phyloP scores from a whole-genome alignment of 73 alveolate genomes.

The Durusdinium trenchii region DNA sequence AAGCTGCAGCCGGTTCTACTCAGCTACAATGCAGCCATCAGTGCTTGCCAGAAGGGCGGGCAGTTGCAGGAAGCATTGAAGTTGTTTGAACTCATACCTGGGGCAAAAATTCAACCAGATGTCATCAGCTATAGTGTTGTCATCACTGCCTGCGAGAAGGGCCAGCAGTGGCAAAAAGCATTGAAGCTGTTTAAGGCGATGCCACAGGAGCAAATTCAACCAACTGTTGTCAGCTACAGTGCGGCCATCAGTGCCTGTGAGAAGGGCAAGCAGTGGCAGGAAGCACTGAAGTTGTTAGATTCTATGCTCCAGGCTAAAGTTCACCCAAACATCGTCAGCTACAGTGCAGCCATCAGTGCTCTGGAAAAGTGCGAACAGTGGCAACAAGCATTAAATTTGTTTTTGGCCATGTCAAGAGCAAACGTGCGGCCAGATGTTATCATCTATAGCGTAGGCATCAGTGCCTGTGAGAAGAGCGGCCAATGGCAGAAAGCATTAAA shows the following conservation, averaged over 20 bases:
- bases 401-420: not conserved
- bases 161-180: too few relatives aligned
- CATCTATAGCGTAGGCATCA: constrained; percentile 6
- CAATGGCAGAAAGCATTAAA: constrained; percentile 52
- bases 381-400: constrained; percentile 1
- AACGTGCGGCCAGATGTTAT: constrained; percentile 5
- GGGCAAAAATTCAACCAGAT: too few relatives aligned
- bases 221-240: too few relatives aligned
- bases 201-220: too few relatives aligned
- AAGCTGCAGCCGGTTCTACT: too few relatives aligned
- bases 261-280: constrained; percentile 38
- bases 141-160: too few relatives aligned
- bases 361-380: constrained; percentile 17
- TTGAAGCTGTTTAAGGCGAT: too few relatives aligned
- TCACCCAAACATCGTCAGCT: constrained; percentile 29
- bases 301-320: not conserved
- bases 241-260: constrained; percentile 44
- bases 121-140: too few relatives aligned
- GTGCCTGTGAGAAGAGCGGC: constrained; percentile 28
- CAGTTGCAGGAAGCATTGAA: too few relatives aligned
- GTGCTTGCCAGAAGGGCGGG: too few relatives aligned
- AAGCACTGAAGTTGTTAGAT: not conserved
- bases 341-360: constrained; percentile 24
- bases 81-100: too few relatives aligned
- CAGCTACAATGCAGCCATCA: too few relatives aligned